Evolutionary conservation across 495 filamentous ascomycete genomes (phyloP).

Genomic region (Annulohypoxylon moriforme): DNA sequence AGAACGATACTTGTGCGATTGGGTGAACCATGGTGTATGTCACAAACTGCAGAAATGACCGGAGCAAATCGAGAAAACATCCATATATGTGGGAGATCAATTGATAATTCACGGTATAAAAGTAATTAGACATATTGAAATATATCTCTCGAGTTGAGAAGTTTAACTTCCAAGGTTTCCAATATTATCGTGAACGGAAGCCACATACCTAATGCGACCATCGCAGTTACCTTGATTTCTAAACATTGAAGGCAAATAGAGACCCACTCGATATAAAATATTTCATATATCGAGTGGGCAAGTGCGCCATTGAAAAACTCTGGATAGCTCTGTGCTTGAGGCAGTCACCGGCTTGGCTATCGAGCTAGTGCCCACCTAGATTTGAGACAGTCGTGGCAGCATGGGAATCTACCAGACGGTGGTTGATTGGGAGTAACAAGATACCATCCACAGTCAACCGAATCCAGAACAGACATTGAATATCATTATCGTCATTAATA

Average conservation of each 20-base stretch:
- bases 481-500: too few species aligned
- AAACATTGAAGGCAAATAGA: too few species aligned
- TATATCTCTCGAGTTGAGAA: neutral
- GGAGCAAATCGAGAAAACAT: neutral
- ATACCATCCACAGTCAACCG: too few species aligned
- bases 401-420: neutral
- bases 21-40: conserved; percentile 10
- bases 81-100: neutral
- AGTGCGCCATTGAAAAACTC: neutral
- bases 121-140: neutral
- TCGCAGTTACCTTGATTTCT: too few species aligned
- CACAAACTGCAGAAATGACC: neutral
- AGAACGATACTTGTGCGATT: conserved; percentile 43
- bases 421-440: neutral
- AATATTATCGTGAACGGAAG: neutral
- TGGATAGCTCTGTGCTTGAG: neutral
- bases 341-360: neutral
- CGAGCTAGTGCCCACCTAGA: neutral
- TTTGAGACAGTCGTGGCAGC: neutral
- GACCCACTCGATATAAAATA: neutral
- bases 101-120: too few species aligned
- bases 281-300: neutral
- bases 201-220: neutral
- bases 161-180: neutral
- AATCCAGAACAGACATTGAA: too few species aligned